Evolutionary conservation across 2,329 filamentous ascomycete species (phyloP), one percentile per base, ranked within the genome.

Genomic region (Apiospora arundinis): DNA sequence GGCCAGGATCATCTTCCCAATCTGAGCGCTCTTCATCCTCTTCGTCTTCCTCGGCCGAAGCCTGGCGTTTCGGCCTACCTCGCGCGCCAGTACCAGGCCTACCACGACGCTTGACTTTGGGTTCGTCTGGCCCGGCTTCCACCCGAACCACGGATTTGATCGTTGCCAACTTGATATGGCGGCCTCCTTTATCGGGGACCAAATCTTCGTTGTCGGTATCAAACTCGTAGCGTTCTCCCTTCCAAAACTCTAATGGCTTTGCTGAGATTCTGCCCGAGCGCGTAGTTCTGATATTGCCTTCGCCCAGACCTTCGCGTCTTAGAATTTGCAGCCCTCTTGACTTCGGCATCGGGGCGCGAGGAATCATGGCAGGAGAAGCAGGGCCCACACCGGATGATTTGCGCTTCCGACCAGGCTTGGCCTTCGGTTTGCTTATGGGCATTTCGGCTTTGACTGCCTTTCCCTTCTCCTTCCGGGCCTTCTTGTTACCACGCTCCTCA

Each of bases 201-300:
- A 85, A 81, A 71, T 84, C 81, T 70, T 88, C 88, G 40, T 84
- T 89, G 32, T 90, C 88, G 23, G 88, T 85, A 69, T 92, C 90
- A 77, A 91, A 93, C 28, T 94, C 89, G 66, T 92, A 89, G 70
- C 89, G 89, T 80, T 98, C 95, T 75, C 95, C 95, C 76, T 91
- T 91, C 95, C 95, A 98, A 79, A 89, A 97, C 37, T 93, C 90
- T 45, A 98, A 83, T 0, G 95, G 96, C 72, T 90, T 90, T 73
- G 94, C 91, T 12, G 93, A 94, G 69, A 90, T 89, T 71, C 96
- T 90, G 2, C 94, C 95, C 16, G 92, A 95, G 70, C 94, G 91
- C 68, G 92, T 93, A 63, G 86, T 88, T 42, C 85, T 85, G 73
- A 89, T 84, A 37, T 82, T 84, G 69, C 90, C 86, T 12, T 84